Evolutionary conservation across 768 basidiomycete genomes (phyloP), one percentile per base, ranked within the genome.

Genomic region (Suillus sp.): DNA sequence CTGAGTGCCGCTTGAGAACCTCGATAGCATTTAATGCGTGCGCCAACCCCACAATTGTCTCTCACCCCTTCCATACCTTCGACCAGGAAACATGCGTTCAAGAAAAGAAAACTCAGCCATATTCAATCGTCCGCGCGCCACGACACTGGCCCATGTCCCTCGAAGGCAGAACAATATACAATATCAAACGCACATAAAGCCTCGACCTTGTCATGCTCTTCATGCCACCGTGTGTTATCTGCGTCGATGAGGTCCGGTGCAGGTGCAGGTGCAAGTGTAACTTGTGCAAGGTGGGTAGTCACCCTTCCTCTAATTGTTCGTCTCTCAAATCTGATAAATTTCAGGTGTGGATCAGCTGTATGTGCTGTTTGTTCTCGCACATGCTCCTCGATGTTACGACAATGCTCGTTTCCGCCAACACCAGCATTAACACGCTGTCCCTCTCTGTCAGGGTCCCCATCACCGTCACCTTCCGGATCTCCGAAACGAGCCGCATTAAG

Each of bases 281-380:
- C 58, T 5, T 74, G 73, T 53, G 66, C 74, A 45, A 74, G 69
- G 73, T 65, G 4, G 18, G 62, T 62, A 37, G 20, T 20, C 40
- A 32, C 11, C 25, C 22, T 20, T 4, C 40, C 22, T 40, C 27
- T 27, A 6, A 14, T 18, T 56, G 4, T 22, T 50, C 16, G 0
- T 25, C 32, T 47, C 27, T 25, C 27, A 47, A 50, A 35, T 27
- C 25, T 47, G 27, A 35, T 34, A 35, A 18, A 35, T 45, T 10
- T 40, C 38, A 79, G 78, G 55, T 79, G 78, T 58, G 59, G 71
- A 20, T 69, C 74, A 13, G 66, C 73, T 48, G 77, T 71, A 20
- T 79, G 78, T 59, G 66, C 70, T 4, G 71, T 79, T 48, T 79
- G 78, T 56, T 67, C 79, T 18, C 71, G 78, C 14, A 80, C 72